Conservation (phyloP, 768 basidiomycete genomes). For the Dendrothele bispora region DNA sequence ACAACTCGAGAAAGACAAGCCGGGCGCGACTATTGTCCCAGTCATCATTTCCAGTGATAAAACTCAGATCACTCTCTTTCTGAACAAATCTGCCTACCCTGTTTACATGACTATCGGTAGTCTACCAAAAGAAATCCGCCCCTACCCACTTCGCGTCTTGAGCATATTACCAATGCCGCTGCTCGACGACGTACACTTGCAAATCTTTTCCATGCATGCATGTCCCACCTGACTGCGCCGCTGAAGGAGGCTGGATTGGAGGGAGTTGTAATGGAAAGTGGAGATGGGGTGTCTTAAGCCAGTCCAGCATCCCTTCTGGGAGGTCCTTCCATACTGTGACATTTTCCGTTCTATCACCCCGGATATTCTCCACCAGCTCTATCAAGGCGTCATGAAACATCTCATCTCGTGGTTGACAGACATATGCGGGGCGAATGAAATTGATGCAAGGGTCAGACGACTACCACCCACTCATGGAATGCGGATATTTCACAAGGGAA, state of each 20-base stretch:
- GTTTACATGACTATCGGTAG: slow-evolving; percentile 33
- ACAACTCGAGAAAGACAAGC: too few relatives aligned
- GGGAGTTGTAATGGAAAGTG: slow-evolving; percentile 14
- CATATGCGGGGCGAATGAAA: too few relatives aligned
- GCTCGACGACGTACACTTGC: slow-evolving; percentile 12
- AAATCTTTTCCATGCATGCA: slow-evolving; percentile 30
- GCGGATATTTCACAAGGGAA: too few relatives aligned
- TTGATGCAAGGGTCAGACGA: slow-evolving; percentile 24
- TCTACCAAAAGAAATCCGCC: slow-evolving; percentile 10
- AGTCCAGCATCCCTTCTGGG: slow-evolving; percentile 20
- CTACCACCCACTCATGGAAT: slow-evolving; percentile 27
- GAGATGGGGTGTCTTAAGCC: slow-evolving; percentile 23
- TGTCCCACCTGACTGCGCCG: slow-evolving; percentile 18
- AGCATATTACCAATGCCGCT: slow-evolving; percentile 11
- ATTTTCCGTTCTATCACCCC: too few relatives aligned
- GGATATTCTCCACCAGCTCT: too few relatives aligned
- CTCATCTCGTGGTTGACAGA: slow-evolving; percentile 18
- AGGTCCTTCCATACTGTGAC: too few relatives aligned
- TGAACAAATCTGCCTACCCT: too few relatives aligned
- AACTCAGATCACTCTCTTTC: too few relatives aligned
- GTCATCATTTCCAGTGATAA: too few relatives aligned
- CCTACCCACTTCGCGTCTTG: slow-evolving; percentile 27
- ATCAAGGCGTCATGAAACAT: too few relatives aligned
- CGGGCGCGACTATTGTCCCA: too few relatives aligned
- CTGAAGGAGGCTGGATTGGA: too few relatives aligned